Evolutionary conservation across 345 rosid genomes (phyloP).

Genomic region (Hibiscus syriacus): DNA sequence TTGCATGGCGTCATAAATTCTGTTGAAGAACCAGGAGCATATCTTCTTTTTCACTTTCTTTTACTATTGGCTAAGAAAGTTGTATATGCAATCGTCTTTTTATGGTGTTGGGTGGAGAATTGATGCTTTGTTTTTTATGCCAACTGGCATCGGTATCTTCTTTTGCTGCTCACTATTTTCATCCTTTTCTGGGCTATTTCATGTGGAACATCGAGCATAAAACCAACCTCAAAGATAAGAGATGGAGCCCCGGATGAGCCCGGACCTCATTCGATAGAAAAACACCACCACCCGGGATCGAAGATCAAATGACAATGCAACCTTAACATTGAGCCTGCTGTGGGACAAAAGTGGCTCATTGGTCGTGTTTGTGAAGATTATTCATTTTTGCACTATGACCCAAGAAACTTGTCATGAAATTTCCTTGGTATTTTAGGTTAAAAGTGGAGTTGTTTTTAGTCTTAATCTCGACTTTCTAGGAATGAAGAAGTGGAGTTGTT

Average conservation of each 20-base stretch:
- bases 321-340: neutral
- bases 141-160: neutral
- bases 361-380: neutral
- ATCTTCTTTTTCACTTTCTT: neutral
- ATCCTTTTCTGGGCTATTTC: neutral
- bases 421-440: neutral
- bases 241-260: neutral
- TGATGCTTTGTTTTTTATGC: constrained; percentile 6
- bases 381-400: neutral
- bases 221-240: neutral
- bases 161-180: neutral
- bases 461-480: too few species aligned
- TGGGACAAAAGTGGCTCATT: neutral
- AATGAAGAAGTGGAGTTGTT: too few species aligned
- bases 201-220: constrained; percentile 4
- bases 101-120: constrained; percentile 5
- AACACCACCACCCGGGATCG: too few species aligned
- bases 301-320: neutral
- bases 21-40: neutral
- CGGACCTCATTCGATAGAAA: too few species aligned
- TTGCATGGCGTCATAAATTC: neutral
- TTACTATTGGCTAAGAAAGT: neutral
- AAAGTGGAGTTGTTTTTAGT: too few species aligned
- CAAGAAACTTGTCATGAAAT: neutral
- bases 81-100: neutral